These are phyloP conservation scores for Marsdenia floribunda DNA, from an alignment of 257 asterid genomes.

Conservation along the genomic window DNA sequence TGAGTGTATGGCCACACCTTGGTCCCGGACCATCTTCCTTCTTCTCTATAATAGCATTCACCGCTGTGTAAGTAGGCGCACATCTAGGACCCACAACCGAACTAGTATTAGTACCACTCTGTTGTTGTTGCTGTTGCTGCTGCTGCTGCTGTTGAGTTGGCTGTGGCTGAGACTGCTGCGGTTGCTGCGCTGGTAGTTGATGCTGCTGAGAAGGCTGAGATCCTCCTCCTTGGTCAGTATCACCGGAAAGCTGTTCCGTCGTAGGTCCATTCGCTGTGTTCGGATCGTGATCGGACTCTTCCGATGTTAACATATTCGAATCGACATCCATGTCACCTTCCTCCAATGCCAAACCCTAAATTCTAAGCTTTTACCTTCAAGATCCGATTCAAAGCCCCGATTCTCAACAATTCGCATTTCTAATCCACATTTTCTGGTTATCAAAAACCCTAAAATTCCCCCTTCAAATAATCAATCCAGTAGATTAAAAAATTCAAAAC, in stretches of 20 bases:
- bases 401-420: constrained; percentile 41
- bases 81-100: constrained; percentile 75
- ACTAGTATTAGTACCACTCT: constrained; percentile 27
- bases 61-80: constrained; percentile 82
- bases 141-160: constrained; percentile 29
- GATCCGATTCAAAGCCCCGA: constrained; percentile 51
- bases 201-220: constrained; percentile 34
- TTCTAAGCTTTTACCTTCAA: constrained; percentile 24
- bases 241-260: constrained; percentile 45
- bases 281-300: constrained; percentile 70
- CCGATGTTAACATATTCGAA: constrained; percentile 57
- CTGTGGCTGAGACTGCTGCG: constrained; percentile 23
- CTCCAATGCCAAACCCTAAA: constrained; percentile 47
- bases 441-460: constrained; percentile 18
- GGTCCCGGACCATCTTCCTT: constrained; percentile 99
- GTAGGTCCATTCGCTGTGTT: constrained; percentile 25
- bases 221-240: constrained; percentile 31
- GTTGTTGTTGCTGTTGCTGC: constrained; percentile 21
- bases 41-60: constrained; percentile 71
- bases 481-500: constrained; percentile 9
- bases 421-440: constrained; percentile 33
- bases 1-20: constrained; percentile 94
- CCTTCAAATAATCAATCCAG: neutral
- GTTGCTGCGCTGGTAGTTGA: constrained; percentile 38
- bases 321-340: constrained; percentile 62